Conservation (phyloP, 441 rosid genomes). For the Erodium moschatum region DNA sequence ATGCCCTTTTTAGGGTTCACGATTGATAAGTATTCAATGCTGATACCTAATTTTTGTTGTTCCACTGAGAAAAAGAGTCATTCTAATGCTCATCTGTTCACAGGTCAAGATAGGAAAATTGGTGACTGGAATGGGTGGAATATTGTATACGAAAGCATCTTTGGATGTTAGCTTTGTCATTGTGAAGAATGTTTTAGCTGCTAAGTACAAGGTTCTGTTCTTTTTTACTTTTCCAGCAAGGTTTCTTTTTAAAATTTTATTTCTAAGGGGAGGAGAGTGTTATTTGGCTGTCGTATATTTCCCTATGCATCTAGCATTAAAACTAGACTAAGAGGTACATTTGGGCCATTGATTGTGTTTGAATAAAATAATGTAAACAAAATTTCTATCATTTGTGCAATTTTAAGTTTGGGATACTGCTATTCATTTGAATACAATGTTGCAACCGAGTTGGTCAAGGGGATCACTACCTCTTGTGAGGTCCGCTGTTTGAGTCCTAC, state of each 20-base stretch:
- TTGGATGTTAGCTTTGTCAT: constrained; percentile 75
- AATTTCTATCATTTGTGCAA: not conserved
- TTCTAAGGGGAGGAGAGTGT: not conserved
- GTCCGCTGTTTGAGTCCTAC: not conserved
- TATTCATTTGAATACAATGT: not conserved
- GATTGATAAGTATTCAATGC: not conserved
- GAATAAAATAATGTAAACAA: not conserved
- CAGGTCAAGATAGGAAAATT: constrained; percentile 70
- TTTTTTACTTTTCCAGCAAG: constrained; percentile 13
- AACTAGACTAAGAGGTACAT: not conserved
- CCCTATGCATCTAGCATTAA: not conserved
- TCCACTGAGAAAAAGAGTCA: not conserved
- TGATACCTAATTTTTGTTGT: not conserved
- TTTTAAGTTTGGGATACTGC: constrained; percentile 1
- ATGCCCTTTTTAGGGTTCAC: not conserved
- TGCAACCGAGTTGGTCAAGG: not conserved
- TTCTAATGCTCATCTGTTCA: constrained; percentile 27
- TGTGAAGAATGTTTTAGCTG: constrained; percentile 89
- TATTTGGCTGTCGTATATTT: not conserved
- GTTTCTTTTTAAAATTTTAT: constrained; percentile 12
- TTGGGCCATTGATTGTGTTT: not conserved
- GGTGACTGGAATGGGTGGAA: constrained; percentile 85
- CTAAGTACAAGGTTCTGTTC: constrained; percentile 73
- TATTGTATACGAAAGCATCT: constrained; percentile 47
- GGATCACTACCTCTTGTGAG: not conserved